Conservation (phyloP, 2,329 filamentous ascomycete species). For the Sclerotinia subarctica region DNA sequence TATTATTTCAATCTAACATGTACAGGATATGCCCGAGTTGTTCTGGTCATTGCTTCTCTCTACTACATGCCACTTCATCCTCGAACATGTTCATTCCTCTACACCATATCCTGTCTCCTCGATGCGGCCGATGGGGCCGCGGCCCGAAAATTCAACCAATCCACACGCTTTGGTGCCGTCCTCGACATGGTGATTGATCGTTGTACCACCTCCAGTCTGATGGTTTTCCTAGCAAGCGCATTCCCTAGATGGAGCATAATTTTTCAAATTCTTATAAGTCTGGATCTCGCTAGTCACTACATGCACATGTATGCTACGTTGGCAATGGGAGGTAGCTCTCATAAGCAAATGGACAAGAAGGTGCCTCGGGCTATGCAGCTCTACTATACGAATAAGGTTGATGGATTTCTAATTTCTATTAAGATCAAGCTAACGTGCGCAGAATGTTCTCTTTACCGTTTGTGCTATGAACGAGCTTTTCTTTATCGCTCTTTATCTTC, state of each 20-base stretch:
- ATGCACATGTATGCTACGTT: constrained; percentile 98
- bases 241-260: constrained; percentile 91
- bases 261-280: constrained; percentile 87
- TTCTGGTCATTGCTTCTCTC: constrained; percentile 83
- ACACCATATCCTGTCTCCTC: constrained; percentile 90
- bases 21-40: constrained; percentile 70
- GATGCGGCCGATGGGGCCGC: constrained; percentile 93
- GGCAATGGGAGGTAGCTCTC: constrained; percentile 77
- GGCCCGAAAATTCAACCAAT: constrained; percentile 83
- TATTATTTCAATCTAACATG: not conserved
- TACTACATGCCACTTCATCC: constrained; percentile 99
- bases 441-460: constrained; percentile 88
- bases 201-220: constrained; percentile 89
- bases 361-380: constrained; percentile 86
- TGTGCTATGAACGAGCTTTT: constrained; percentile 92
- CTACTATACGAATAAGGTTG: constrained; percentile 96
- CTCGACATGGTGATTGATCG: constrained; percentile 99
- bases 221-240: constrained; percentile 90
- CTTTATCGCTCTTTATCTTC: constrained; percentile 96
- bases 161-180: constrained; percentile 91
- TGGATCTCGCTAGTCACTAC: constrained; percentile 95
- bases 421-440: constrained; percentile 20
- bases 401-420: constrained; percentile 34
- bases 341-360: constrained; percentile 89
- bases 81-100: constrained; percentile 87